Percentiles rank a stretch among this genome's conserved stretches.
phyloP scores from a whole-genome alignment of 371 early-diverging fungal species.

The Rhizomucor miehei region DNA sequence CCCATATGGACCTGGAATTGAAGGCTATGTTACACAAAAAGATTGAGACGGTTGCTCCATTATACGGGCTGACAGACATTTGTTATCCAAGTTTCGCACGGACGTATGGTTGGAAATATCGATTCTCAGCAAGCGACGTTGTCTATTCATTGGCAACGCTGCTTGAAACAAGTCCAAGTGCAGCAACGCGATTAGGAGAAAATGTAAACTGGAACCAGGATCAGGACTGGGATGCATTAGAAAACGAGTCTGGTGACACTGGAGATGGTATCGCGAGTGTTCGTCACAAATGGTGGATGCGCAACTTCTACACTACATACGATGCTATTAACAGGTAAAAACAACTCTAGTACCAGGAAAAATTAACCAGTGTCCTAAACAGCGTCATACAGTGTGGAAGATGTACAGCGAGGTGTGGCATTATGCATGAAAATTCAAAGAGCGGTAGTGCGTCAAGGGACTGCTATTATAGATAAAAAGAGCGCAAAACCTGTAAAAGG shows the following conservation, averaged over 20 bases:
- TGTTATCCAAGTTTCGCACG: slow-evolving; percentile 78
- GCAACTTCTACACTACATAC: slow-evolving; percentile 82
- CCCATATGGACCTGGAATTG: slow-evolving; percentile 79
- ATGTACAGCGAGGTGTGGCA: slow-evolving; percentile 64
- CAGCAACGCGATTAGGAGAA: slow-evolving; percentile 42
- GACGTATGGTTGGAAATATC: slow-evolving; percentile 74
- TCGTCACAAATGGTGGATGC: slow-evolving; percentile 59
- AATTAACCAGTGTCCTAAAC: background rate
- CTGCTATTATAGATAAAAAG: slow-evolving; percentile 74
- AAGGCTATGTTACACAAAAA: slow-evolving; percentile 63
- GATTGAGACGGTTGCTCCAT: slow-evolving; percentile 69
- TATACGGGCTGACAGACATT: slow-evolving; percentile 77
- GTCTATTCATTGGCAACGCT: slow-evolving; percentile 79
- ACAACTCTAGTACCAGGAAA: too few relatives aligned
- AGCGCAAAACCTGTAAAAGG: slow-evolving; percentile 61
- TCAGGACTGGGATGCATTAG: slow-evolving; percentile 27
- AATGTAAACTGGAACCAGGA: slow-evolving; percentile 30
- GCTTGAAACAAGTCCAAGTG: slow-evolving; percentile 59
- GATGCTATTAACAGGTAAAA: slow-evolving; percentile 68
- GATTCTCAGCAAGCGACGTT: slow-evolving; percentile 77
- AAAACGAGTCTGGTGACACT: slow-evolving; percentile 10
- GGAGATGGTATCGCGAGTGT: slow-evolving; percentile 21
- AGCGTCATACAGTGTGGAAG: slow-evolving; percentile 35
- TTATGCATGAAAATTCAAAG: slow-evolving; percentile 75
- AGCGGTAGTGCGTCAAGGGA: slow-evolving; percentile 71